Evolutionary conservation across 2,329 filamentous ascomycete genomes (phyloP).

Genomic region (Aspergillus udagawae): DNA sequence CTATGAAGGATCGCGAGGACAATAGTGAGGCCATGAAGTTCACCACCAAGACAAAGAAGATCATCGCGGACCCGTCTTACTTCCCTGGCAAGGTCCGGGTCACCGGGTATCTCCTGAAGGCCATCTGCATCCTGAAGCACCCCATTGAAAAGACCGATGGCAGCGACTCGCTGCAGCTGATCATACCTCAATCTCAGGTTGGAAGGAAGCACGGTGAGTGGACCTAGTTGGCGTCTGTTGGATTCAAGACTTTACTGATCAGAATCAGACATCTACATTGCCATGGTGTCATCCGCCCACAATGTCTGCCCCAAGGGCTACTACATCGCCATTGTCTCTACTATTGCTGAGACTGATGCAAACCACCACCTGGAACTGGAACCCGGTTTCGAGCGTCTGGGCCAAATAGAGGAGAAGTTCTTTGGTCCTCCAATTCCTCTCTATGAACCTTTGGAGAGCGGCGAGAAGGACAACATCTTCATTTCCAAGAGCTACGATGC

Average conservation of each 20-base stretch:
- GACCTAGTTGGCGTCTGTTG: too few relatives aligned
- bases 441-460: constrained; percentile 83
- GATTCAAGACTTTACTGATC: constrained; percentile 14
- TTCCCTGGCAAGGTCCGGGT: constrained; percentile 87
- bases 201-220: constrained; percentile 86
- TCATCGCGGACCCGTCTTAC: constrained; percentile 94
- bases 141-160: constrained; percentile 86
- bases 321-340: constrained; percentile 97
- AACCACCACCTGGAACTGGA: constrained; percentile 97
- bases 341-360: constrained; percentile 83
- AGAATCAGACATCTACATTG: constrained; percentile 82
- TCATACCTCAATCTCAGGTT: constrained; percentile 96
- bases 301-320: constrained; percentile 99
- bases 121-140: constrained; percentile 96
- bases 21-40: constrained; percentile 77
- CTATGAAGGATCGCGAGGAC: constrained; percentile 84
- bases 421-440: constrained; percentile 90
- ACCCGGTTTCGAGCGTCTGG: constrained; percentile 86
- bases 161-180: constrained; percentile 85
- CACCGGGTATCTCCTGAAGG: constrained; percentile 85
- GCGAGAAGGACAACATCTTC: constrained; percentile 84
- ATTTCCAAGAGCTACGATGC: constrained; percentile 99
- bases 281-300: constrained; percentile 90
- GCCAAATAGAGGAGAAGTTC: constrained; percentile 94
- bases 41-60: constrained; percentile 92